These are phyloP conservation scores for Coccomyxa sp. DNA, from an alignment of 139 green algal species.

Conservation along the genomic window DNA sequence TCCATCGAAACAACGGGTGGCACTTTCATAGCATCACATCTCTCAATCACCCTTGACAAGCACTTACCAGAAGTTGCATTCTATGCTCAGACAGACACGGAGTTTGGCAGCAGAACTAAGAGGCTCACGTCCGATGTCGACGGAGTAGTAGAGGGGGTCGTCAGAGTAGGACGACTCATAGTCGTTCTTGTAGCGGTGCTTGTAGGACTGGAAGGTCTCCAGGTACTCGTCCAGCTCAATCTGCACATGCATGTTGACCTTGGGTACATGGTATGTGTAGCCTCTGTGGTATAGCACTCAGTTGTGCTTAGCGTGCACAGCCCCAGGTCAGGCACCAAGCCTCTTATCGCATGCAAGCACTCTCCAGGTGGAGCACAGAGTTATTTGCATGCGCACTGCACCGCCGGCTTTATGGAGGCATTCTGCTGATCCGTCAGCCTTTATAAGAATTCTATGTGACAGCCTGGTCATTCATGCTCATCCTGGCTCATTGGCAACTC, in stretches of 20 bases:
- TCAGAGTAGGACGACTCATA: background rate
- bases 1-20: too few relatives aligned
- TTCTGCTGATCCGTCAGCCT: background rate
- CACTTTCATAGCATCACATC: too few relatives aligned
- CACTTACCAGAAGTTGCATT: too few relatives aligned
- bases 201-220: background rate
- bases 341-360: background rate
- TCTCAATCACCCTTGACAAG: too few relatives aligned
- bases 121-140: background rate
- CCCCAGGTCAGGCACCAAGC: background rate
- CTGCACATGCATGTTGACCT: too few relatives aligned
- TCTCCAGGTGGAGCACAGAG: too few relatives aligned
- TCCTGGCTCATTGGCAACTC: background rate
- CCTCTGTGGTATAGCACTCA: too few relatives aligned
- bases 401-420: background rate
- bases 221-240: background rate
- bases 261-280: too few relatives aligned
- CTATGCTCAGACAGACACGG: background rate
- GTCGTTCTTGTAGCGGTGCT: background rate
- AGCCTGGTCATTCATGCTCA: background rate
- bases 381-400: background rate
- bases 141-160: background rate
- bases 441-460: background rate
- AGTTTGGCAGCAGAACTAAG: background rate
- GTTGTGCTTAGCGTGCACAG: background rate